phyloP scores from a whole-genome alignment of 495 filamentous ascomycete genomes.

The Neurospora pannonica region DNA sequence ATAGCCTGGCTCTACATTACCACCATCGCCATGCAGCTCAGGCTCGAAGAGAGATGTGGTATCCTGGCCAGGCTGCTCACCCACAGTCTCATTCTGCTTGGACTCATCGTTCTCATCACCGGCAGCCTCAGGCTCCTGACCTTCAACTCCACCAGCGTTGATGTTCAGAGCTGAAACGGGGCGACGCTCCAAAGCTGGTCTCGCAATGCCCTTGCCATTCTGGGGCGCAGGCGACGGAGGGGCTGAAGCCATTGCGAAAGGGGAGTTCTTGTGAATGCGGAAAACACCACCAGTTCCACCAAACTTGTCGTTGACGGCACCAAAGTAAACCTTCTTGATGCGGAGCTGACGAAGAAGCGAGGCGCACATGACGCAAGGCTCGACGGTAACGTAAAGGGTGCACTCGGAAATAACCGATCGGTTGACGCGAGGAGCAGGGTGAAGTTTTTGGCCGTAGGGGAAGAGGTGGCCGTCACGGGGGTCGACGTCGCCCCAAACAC shows the following conservation, averaged over 20 bases:
- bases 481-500: conserved; percentile 35
- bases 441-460: conserved; percentile 42
- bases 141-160: neutral
- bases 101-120: conserved; percentile 3
- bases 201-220: conserved; percentile 21
- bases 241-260: conserved; percentile 14
- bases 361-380: conserved; percentile 97
- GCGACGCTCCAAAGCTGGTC: conserved; percentile 16
- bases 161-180: conserved; percentile 10
- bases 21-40: conserved; percentile 27
- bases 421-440: conserved; percentile 31
- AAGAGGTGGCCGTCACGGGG: conserved; percentile 35
- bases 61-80: neutral
- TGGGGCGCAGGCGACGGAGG: conserved; percentile 19
- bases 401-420: conserved; percentile 55
- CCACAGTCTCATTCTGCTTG: neutral
- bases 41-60: neutral
- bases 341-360: conserved; percentile 77
- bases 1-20: conserved; percentile 58
- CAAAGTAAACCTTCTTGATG: conserved; percentile 80
- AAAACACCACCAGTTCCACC: conserved; percentile 91
- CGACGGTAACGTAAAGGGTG: conserved; percentile 90
- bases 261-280: conserved; percentile 67
- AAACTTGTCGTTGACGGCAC: conserved; percentile 92
- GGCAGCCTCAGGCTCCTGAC: neutral